Evolutionary conservation across 306 rosid species (phyloP).

Genomic region (Hippophae rhamnoides): DNA sequence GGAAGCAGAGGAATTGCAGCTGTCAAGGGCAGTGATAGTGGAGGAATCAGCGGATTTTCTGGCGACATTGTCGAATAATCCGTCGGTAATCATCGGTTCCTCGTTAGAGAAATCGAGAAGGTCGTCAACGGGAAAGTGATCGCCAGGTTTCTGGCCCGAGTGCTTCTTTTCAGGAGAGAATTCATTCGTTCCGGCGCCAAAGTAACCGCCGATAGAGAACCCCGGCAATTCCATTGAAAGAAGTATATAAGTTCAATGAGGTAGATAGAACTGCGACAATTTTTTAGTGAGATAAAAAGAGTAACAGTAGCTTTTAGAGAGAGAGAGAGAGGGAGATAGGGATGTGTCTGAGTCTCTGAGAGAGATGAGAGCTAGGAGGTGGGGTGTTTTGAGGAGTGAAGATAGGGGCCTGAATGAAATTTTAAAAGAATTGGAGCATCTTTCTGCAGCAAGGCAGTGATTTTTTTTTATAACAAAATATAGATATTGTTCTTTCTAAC

Average conservation of each 20-base stretch:
- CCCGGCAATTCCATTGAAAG: slow-evolving; percentile 57
- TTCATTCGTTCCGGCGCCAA: slow-evolving; percentile 33
- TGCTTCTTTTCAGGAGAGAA: slow-evolving; percentile 41
- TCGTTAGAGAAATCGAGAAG: slow-evolving; percentile 23
- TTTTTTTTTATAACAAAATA: slow-evolving; percentile 21
- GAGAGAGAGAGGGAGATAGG: not conserved
- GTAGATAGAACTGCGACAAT: no score
- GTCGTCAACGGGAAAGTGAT: slow-evolving; percentile 71
- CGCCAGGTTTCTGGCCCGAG: slow-evolving; percentile 39
- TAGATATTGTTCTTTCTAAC: no score
- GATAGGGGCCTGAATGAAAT: slow-evolving; percentile 40
- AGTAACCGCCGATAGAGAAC: slow-evolving; percentile 52
- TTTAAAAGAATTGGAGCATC: slow-evolving; percentile 25
- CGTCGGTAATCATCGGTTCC: slow-evolving; percentile 52
- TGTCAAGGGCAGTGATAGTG: slow-evolving; percentile 53
- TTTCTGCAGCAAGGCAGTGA: slow-evolving; percentile 37
- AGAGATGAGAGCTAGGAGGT: slow-evolving; percentile 16
- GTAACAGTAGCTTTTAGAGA: no score
- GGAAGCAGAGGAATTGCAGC: slow-evolving; percentile 68
- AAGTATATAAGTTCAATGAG: no score
- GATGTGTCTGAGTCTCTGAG: not conserved
- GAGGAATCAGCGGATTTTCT: slow-evolving; percentile 60
- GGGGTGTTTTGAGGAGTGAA: slow-evolving; percentile 77
- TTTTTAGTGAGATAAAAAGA: no score
- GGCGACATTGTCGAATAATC: slow-evolving; percentile 56